A percentile compares a stretch with the other conserved stretches of the same genome.
phyloP scores from a whole-genome alignment of 768 basidiomycete genomes.

The Trametes punicea region DNA sequence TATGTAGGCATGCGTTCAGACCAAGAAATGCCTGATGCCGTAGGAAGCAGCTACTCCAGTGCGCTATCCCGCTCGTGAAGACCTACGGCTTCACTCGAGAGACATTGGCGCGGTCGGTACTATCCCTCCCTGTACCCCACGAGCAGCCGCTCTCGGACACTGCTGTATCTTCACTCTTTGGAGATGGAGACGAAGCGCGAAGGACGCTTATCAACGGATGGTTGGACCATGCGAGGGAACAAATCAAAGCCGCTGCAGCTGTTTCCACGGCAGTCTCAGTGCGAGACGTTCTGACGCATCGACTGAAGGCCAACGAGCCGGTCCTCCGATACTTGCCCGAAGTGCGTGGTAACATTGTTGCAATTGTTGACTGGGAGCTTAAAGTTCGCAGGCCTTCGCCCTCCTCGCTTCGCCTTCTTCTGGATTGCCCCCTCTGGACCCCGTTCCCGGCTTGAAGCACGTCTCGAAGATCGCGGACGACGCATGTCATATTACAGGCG shows the following conservation, averaged over 20 bases:
- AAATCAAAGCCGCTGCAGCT: slow-evolving; percentile 39
- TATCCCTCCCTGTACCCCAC: slow-evolving; percentile 50
- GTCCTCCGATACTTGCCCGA: slow-evolving; percentile 65
- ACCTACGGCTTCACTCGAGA: slow-evolving; percentile 74
- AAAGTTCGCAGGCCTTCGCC: slow-evolving; percentile 59
- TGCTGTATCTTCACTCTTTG: slow-evolving; percentile 73
- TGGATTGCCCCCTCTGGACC: slow-evolving; percentile 53
- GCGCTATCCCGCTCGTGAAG: slow-evolving; percentile 60
- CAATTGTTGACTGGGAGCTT: not conserved
- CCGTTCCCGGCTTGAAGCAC: slow-evolving; percentile 58
- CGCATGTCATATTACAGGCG: slow-evolving; percentile 59
- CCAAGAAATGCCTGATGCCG: slow-evolving; percentile 12
- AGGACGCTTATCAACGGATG: slow-evolving; percentile 67
- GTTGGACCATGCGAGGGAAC: slow-evolving; percentile 59
- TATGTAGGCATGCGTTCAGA: not conserved
- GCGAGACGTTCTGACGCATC: slow-evolving; percentile 48
- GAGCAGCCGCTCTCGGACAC: slow-evolving; percentile 62
- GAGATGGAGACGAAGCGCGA: slow-evolving; percentile 61
- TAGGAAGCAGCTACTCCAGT: slow-evolving; percentile 45
- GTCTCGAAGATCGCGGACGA: slow-evolving; percentile 61
- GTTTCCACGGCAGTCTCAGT: slow-evolving; percentile 31
- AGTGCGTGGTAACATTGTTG: slow-evolving; percentile 36
- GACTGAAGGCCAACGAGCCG: slow-evolving; percentile 65
- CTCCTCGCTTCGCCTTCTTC: slow-evolving; percentile 54
- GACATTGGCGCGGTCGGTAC: slow-evolving; percentile 61